phyloP scores from a whole-genome alignment of 2,329 filamentous ascomycete species.

The Acrocalymma vagum region DNA sequence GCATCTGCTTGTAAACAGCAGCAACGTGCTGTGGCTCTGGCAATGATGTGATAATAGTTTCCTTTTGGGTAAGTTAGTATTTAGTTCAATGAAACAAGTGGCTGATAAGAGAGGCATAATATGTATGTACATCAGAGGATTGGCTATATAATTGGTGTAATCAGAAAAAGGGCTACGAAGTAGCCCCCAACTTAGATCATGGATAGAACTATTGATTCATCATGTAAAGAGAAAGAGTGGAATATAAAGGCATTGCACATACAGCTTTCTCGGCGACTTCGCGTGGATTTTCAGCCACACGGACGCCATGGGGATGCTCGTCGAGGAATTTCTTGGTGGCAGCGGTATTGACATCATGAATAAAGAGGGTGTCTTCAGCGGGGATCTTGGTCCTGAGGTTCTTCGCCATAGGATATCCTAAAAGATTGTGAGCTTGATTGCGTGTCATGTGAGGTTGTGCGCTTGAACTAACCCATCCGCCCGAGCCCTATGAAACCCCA shows the following conservation, averaged over 20 bases:
- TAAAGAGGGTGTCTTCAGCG: slow-evolving; percentile 66
- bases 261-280: slow-evolving; percentile 74
- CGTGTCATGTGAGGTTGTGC: slow-evolving; percentile 27
- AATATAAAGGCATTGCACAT: slow-evolving; percentile 44
- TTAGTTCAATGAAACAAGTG: slow-evolving; percentile 4
- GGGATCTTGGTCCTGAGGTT: slow-evolving; percentile 74
- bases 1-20: slow-evolving; percentile 79
- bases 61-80: slow-evolving; percentile 62
- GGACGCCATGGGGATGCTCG: slow-evolving; percentile 62
- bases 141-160: slow-evolving; percentile 73
- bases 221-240: slow-evolving; percentile 44
- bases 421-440: slow-evolving; percentile 17
- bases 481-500: slow-evolving; percentile 62
- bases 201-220: slow-evolving; percentile 62
- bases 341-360: slow-evolving; percentile 72
- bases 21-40: slow-evolving; percentile 90
- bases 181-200: slow-evolving; percentile 79
- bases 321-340: slow-evolving; percentile 65
- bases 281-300: slow-evolving; percentile 64
- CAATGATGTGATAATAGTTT: slow-evolving; percentile 86
- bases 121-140: slow-evolving; percentile 69
- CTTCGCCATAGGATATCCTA: slow-evolving; percentile 77
- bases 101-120: slow-evolving; percentile 9
- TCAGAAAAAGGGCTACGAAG: slow-evolving; percentile 65
- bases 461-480: slow-evolving; percentile 54